Base-by-base conservation (phyloP, 2,329 filamentous ascomycete genomes). In the Neospermospora avenae region DNA sequence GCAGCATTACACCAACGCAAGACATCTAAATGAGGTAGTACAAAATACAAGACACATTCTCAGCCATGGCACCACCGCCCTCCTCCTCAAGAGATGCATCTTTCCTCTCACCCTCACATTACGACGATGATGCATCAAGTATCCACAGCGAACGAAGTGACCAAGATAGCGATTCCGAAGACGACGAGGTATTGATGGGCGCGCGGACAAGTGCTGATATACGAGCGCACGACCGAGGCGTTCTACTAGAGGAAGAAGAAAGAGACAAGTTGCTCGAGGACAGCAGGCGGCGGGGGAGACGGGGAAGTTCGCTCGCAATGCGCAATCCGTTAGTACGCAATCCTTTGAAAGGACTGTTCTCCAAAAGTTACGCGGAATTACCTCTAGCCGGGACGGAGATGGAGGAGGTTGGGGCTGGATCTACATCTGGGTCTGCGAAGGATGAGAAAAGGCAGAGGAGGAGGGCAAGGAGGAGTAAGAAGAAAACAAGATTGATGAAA, bases 181-280 rank as follows among this genome's bases (percentile, higher is more conserved):
- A 91, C 73, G 87, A 91, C 72, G 80, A 89, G 69, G 79, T 90
- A 56, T 77, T 89, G 63, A 78, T 81, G 60, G 82, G 82, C 8
- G 85, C 85, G 35, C 82, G 88, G 51, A 89, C 85, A 65, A 90
- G 86, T 70, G 78, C 82, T 58, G 89, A 92, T 72, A 78, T 91
- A 58, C 82, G 85, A 39, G 83, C 84, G 37, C 85, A 89, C 73
- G 89, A 92, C 71, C 80, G 85, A 45, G 80, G 84, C 44, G 85
- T 93, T 0, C 75, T 93, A 67, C 81, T 90, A 67, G 89, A 92
- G 66, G 89, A 93, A 73, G 90, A 93, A 62, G 87, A 90, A 73
- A 77, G 83, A 48, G 84, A 89, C 66, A 79, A 79, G 56, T 74
- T 88, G 48, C 81, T 88, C 24, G 80, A 78, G 46, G 77, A 81